Evolutionary conservation across 352 stramenopile species (phyloP).

Genomic region (Vaucheria bursata): DNA sequence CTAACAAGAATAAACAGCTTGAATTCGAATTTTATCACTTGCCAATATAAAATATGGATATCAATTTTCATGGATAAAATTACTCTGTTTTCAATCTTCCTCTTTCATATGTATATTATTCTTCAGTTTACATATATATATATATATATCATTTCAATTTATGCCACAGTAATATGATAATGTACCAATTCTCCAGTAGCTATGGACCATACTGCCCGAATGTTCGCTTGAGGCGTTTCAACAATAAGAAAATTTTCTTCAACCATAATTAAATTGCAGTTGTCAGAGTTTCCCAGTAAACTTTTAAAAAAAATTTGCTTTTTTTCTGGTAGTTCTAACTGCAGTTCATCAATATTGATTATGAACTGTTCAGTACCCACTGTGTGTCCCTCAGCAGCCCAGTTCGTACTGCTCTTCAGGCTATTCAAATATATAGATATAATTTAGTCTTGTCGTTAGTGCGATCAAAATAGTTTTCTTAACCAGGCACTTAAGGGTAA

Average conservation of each 20-base stretch:
- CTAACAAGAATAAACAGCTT: too few species aligned
- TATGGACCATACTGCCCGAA: neutral
- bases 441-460: too few species aligned
- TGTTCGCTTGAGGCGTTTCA: neutral
- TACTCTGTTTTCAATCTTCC: neutral
- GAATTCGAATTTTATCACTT: too few species aligned
- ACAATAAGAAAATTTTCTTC: neutral
- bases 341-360: slow-evolving; percentile 1
- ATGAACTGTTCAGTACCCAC: slow-evolving; percentile 28
- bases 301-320: neutral
- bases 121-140: neutral
- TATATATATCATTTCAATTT: neutral
- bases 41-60: neutral
- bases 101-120: neutral
- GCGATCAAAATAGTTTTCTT: too few species aligned
- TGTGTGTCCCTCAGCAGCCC: slow-evolving; percentile 23
- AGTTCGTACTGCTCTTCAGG: slow-evolving; percentile 10
- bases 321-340: neutral
- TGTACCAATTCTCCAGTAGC: neutral
- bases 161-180: neutral
- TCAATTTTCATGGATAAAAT: neutral
- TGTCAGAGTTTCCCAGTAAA: neutral
- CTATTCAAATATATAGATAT: neutral
- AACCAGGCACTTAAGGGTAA: too few species aligned
- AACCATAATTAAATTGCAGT: neutral